Evolutionary conservation across 2,329 filamentous ascomycete species (phyloP).

Genomic region (Acephala macrosclerotiorum): DNA sequence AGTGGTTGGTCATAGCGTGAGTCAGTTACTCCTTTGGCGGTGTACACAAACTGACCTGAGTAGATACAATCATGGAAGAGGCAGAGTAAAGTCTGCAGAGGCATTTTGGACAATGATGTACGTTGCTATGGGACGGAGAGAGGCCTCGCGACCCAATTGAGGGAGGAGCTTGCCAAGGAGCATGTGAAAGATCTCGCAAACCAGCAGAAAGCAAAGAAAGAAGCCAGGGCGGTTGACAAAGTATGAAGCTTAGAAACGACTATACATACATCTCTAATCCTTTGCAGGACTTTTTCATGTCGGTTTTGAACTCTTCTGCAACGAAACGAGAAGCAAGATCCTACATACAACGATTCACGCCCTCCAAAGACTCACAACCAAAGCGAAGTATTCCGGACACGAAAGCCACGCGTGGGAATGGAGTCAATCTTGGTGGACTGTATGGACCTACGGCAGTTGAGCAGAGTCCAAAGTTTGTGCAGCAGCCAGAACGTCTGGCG

Average conservation of each 20-base stretch:
- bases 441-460: slow-evolving; percentile 66
- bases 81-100: slow-evolving; percentile 20
- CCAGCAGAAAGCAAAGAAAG: slow-evolving; percentile 51
- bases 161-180: slow-evolving; percentile 39
- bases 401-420: slow-evolving; percentile 40
- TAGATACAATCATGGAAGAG: slow-evolving; percentile 41
- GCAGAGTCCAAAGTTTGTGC: slow-evolving; percentile 65
- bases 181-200: slow-evolving; percentile 40
- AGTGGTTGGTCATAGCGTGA: slow-evolving; percentile 44
- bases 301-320: slow-evolving; percentile 85
- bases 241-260: slow-evolving; percentile 43
- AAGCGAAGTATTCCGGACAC: neutral
- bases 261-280: slow-evolving; percentile 18
- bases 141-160: slow-evolving; percentile 33
- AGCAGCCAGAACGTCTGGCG: slow-evolving; percentile 49
- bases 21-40: slow-evolving; percentile 28
- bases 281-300: slow-evolving; percentile 82
- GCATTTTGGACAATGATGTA: slow-evolving; percentile 16
- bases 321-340: slow-evolving; percentile 93
- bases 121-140: slow-evolving; percentile 29
- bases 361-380: slow-evolving; percentile 43
- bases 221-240: slow-evolving; percentile 56
- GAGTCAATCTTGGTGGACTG: slow-evolving; percentile 67
- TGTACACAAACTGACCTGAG: slow-evolving; percentile 28
- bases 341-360: slow-evolving; percentile 86